Conservation (phyloP, 2,329 filamentous ascomycete species). For the Alternaria ethzedia region DNA sequence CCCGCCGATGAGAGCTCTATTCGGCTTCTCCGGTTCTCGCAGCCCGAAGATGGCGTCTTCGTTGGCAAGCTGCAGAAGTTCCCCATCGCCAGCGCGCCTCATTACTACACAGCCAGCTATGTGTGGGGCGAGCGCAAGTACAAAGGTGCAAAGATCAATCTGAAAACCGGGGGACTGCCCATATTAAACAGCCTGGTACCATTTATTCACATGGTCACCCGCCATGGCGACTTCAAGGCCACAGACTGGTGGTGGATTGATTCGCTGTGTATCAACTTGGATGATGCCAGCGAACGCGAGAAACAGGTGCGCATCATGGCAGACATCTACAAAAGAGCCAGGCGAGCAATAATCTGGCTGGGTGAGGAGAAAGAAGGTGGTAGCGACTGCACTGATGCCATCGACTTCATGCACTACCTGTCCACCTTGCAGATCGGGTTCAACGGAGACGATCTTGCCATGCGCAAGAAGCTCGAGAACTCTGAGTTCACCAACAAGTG, state of each 20-base stretch:
- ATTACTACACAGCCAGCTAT: slow-evolving; percentile 39
- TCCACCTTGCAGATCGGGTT: slow-evolving; percentile 25
- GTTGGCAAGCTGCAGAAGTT: slow-evolving; percentile 31
- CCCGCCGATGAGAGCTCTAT: slow-evolving; percentile 21
- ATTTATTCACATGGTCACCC: slow-evolving; percentile 32
- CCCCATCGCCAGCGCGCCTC: slow-evolving; percentile 29
- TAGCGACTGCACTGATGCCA: slow-evolving; percentile 33
- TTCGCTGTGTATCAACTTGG: slow-evolving; percentile 38
- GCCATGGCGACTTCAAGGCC: slow-evolving; percentile 26
- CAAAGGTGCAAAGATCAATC: slow-evolving; percentile 12
- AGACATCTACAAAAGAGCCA: slow-evolving; percentile 34
- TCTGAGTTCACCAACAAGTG: slow-evolving; percentile 24
- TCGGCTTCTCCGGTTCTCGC: slow-evolving; percentile 31
- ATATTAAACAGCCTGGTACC: slow-evolving; percentile 2
- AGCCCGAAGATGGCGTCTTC: not conserved
- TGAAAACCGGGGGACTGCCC: slow-evolving; percentile 23
- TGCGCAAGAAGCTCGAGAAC: slow-evolving; percentile 21
- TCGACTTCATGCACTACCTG: slow-evolving; percentile 34
- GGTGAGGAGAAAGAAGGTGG: slow-evolving; percentile 25
- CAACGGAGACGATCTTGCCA: slow-evolving; percentile 21
- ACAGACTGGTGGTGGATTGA: slow-evolving; percentile 44
- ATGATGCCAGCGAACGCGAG: slow-evolving; percentile 32
- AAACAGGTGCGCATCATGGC: slow-evolving; percentile 43
- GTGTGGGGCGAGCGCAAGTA: slow-evolving; percentile 32
- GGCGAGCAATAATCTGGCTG: slow-evolving; percentile 34